phyloP scores from a whole-genome alignment of 2,329 filamentous ascomycete genomes.

The Xylaria digitata region DNA sequence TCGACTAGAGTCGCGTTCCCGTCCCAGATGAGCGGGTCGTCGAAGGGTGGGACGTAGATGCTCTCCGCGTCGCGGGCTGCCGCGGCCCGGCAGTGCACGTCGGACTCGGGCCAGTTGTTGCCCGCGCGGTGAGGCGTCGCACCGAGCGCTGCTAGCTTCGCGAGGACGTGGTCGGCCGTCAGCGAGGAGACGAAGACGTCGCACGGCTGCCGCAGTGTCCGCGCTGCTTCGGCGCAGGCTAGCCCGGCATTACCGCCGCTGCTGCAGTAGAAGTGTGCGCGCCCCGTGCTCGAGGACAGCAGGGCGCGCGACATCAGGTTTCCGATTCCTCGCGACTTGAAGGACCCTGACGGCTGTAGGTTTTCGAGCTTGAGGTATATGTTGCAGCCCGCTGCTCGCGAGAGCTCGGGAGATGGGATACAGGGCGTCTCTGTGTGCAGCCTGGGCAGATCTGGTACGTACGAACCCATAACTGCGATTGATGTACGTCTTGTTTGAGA shows the following conservation, averaged over 20 bases:
- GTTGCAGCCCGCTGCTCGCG: constrained; percentile 78
- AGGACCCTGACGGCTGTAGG: constrained; percentile 84
- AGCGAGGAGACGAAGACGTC: constrained; percentile 79
- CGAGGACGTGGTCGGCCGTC: constrained; percentile 76
- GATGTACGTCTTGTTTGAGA: background rate
- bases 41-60: constrained; percentile 77
- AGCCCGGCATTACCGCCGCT: constrained; percentile 88
- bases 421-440: constrained; percentile 81
- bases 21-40: constrained; percentile 74
- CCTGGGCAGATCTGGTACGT: constrained; percentile 53
- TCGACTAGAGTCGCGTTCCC: constrained; percentile 71
- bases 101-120: constrained; percentile 75
- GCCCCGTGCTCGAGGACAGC: constrained; percentile 43
- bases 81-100: constrained; percentile 70
- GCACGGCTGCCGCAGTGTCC: constrained; percentile 70
- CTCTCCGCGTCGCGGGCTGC: constrained; percentile 59
- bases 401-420: constrained; percentile 73
- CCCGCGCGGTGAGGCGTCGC: constrained; percentile 78
- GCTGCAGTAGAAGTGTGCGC: constrained; percentile 79
- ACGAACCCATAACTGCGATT: constrained; percentile 46
- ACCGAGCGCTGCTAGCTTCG: constrained; percentile 75
- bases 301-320: constrained; percentile 69
- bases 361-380: constrained; percentile 89
- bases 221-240: constrained; percentile 79
- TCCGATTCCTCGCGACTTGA: constrained; percentile 84